Evolutionary conservation across 1,139 yeast species (phyloP), one percentile per base, ranked within the genome.

Genomic region (Geotrichum cucujoidarum): DNA sequence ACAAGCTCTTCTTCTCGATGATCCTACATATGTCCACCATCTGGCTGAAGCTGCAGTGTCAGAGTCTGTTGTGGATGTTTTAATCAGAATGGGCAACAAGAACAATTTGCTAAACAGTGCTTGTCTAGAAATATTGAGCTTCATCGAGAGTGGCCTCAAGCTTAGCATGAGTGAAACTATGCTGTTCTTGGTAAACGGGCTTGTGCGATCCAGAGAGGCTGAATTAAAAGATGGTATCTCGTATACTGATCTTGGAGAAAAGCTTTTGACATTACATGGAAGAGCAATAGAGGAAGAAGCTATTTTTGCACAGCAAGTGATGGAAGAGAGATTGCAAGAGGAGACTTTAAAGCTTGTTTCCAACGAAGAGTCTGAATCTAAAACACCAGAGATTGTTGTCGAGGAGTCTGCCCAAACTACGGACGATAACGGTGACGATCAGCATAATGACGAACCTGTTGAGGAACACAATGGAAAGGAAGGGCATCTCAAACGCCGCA

Each of bases 71-170:
- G 74, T 85, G 53, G 63, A 63, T 1, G 69, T 80, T 48, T 71
- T 85, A 53, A 64, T 68, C 18, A 73, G 70, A n/a, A 75, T 78
- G 18, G 71, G 75, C 18, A 67, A 72, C 34, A 67, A 69, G 39
- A 80, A 84, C 60, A 83, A 81, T 60, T 69, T 90, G 52, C 75
- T 86, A 1, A 85, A 81, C 59, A 87, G 96, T 0, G 75, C 94
- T 2, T 77, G 94, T 55, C 70, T 88, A 45, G 92, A 85, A 58
- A 16, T 41, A 17, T 70, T 90, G 35, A n/a, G 47, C 27, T 56
- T 55, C 27, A 52, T 55, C 8, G 43, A 32, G n/a, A 6, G 30
- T 2, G 37, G 21, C 6, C 11, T 20, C 17, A 21, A 36, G 17
- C 39, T 14, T 6, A 31, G n/a, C 14, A n/a, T 27, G 5, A 24